Percentiles rank a stretch among this genome's conserved stretches.
Evolutionary conservation across 106 monocot species (phyloP).

Genomic region (Agapanthus africanus): DNA sequence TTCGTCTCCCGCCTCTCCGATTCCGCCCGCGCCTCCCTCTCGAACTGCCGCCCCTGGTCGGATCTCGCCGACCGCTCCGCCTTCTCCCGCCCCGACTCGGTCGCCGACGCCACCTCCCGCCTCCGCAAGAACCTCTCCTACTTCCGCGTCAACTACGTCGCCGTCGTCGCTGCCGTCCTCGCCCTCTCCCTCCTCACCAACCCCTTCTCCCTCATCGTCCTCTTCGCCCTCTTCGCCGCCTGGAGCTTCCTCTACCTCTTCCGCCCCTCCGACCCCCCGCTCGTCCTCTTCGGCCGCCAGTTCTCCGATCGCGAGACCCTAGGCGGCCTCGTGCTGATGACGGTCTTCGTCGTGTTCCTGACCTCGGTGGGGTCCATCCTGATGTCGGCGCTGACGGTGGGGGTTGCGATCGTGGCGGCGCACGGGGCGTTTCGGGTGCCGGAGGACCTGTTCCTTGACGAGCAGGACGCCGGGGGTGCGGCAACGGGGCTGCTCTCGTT

Average conservation of each 20-base stretch:
- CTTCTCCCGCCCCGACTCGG: conserved; percentile 54
- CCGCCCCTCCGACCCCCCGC: conserved; percentile 53
- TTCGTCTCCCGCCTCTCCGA: conserved; percentile 40
- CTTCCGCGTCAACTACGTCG: conserved; percentile 45
- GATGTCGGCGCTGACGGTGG: conserved; percentile 48
- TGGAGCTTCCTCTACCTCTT: conserved; percentile 83
- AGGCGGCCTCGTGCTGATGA: conserved; percentile 33
- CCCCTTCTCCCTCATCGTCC: conserved; percentile 50
- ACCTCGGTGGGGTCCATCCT: conserved; percentile 64
- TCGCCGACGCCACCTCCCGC: conserved; percentile 38
- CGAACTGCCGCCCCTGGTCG: conserved; percentile 41
- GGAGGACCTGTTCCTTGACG: conserved; percentile 78
- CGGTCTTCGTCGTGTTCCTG: conserved; percentile 45
- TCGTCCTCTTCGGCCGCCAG: conserved; percentile 56
- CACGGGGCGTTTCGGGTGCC: conserved; percentile 62
- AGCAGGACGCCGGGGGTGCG: conserved; percentile 35
- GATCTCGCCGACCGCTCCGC: conserved; percentile 52
- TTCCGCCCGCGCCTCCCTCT: conserved; percentile 30
- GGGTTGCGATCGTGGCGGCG: conserved; percentile 35
- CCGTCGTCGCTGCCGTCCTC: conserved; percentile 32
- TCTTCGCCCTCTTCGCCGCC: conserved; percentile 54
- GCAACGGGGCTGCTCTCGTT: conserved; percentile 45
- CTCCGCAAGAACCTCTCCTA: conserved; percentile 44
- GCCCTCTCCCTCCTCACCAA: conserved; percentile 38
- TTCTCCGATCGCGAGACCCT: conserved; percentile 72